Conservation (phyloP, 805 yeast genomes). For the Saturnispora galanensis region DNA sequence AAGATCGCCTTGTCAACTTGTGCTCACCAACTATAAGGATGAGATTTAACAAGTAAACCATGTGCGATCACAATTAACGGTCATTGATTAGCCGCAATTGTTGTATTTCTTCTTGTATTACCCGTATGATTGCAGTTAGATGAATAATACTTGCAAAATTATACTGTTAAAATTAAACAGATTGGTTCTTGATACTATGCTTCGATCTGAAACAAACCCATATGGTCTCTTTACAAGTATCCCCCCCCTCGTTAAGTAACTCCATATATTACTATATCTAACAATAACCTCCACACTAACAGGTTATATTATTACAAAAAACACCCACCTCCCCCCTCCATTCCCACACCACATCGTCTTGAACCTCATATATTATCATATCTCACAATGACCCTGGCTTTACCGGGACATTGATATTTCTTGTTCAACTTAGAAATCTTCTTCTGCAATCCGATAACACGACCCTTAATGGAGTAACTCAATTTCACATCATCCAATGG, state of each 20-base stretch:
- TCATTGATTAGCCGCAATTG: too few species aligned
- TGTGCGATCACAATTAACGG: too few species aligned
- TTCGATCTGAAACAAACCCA: too few species aligned
- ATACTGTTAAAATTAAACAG: too few species aligned
- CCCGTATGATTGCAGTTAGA: too few species aligned
- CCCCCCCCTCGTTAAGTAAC: not conserved
- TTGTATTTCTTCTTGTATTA: too few species aligned
- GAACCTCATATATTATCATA: conserved; percentile 19
- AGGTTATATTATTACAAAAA: not conserved
- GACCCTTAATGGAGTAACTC: conserved; percentile 47
- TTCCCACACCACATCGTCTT: not conserved
- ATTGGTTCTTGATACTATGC: too few species aligned
- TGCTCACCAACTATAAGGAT: too few species aligned
- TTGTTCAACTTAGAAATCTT: conserved; percentile 46
- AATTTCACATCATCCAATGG: conserved; percentile 46
- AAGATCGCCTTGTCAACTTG: too few species aligned
- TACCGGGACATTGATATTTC: conserved; percentile 35
- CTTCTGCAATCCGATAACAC: conserved; percentile 51
- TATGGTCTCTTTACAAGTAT: not conserved
- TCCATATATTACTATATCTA: not conserved
- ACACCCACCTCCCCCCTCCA: not conserved
- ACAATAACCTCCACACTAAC: too few species aligned
- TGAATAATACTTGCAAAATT: too few species aligned
- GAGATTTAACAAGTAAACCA: too few species aligned
- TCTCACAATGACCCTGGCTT: conserved; percentile 43